Base-by-base conservation (phyloP, 495 filamentous ascomycete species). In the Aspergillus indologenus region DNA sequence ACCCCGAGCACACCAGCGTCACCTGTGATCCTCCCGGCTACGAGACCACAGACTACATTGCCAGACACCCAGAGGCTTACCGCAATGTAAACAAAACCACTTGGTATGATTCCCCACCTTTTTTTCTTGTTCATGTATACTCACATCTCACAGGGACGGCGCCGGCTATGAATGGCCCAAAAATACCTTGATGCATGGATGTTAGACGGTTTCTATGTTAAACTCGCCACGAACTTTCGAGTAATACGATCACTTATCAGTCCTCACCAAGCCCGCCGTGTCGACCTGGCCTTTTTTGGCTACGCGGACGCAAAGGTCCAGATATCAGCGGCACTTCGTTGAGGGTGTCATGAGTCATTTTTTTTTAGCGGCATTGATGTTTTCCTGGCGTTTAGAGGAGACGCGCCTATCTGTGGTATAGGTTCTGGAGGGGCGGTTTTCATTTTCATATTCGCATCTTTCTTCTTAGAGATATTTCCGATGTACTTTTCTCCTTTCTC, bases 11-110 rank as follows among this genome's bases (percentile, higher is more conserved):
- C 31, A 60, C 70, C 14, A 81, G 81, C 49, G 68, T 91, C 18
- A 89, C 87, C 31, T 91, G 89, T 70, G 89, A 92, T 74, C 89
- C 89, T 0, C 76, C 74, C 1, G 86, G 81, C 0, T 91, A 85
- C 65, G 79, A 82, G 61, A 91, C 88, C 14, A 90, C 87, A 0
- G 58, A 73, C n/a, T 92, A 91, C 68, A 92, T 92, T 60, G 66
- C 74, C 29, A 68, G 82, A 4, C 89, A 92, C 62, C 74, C 78
- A 4, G 74, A 79, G 47, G 79, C 85, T 4, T 91, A 89, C 67
- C 70, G 69, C 11, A 89, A 92, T 68, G 70, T 79, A 8, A 91
- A 91, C 61, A 61, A 85, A 57, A 90, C 89, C 12, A 65, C 53
- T 50, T 75, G 76, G 72, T 75, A 71, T 48, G 74, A 68, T 47